Conservation (phyloP, 352 stramenopile species). For the Phytopythium vexans region DNA sequence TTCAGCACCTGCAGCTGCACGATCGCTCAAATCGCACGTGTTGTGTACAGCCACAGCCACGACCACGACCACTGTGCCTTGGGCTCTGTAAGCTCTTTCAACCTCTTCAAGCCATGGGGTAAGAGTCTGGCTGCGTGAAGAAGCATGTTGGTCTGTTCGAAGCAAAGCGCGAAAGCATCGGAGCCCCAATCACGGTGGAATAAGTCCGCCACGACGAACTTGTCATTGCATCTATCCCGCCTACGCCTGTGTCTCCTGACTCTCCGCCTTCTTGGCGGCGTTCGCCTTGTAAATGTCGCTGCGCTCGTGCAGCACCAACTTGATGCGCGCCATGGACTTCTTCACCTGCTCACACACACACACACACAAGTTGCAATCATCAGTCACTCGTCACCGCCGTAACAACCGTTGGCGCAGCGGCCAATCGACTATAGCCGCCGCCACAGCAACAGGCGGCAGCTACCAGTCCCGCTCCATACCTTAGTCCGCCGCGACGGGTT, state of each 20-base stretch:
- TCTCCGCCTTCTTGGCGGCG: slow-evolving; percentile 40
- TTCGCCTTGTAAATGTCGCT: slow-evolving; percentile 79
- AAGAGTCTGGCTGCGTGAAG: too few relatives aligned
- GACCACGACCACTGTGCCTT: too few relatives aligned
- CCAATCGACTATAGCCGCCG: neutral
- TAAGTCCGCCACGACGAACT: too few relatives aligned
- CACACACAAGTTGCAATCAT: slow-evolving; percentile 1
- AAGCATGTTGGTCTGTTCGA: too few relatives aligned
- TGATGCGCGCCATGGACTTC: slow-evolving; percentile 87
- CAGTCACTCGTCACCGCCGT: neutral
- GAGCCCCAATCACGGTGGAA: neutral
- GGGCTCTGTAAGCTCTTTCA: too few relatives aligned
- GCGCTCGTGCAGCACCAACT: slow-evolving; percentile 84
- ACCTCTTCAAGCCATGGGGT: too few relatives aligned
- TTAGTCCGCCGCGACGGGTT: slow-evolving; percentile 77
- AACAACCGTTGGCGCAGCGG: neutral
- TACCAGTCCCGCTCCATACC: slow-evolving; percentile 13
- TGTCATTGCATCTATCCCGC: slow-evolving; percentile 7
- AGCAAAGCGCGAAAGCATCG: neutral
- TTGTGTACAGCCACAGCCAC: too few relatives aligned
- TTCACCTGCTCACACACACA: slow-evolving; percentile 40
- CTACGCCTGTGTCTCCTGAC: slow-evolving; percentile 9
- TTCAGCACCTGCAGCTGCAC: too few relatives aligned
- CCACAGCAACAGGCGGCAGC: slow-evolving; percentile 1
- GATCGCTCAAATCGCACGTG: too few relatives aligned